A percentile compares a stretch with the other conserved stretches of the same genome.
phyloP scores from a whole-genome alignment of 1,284 basidiomycete species.

The Ustilago trichophora region DNA sequence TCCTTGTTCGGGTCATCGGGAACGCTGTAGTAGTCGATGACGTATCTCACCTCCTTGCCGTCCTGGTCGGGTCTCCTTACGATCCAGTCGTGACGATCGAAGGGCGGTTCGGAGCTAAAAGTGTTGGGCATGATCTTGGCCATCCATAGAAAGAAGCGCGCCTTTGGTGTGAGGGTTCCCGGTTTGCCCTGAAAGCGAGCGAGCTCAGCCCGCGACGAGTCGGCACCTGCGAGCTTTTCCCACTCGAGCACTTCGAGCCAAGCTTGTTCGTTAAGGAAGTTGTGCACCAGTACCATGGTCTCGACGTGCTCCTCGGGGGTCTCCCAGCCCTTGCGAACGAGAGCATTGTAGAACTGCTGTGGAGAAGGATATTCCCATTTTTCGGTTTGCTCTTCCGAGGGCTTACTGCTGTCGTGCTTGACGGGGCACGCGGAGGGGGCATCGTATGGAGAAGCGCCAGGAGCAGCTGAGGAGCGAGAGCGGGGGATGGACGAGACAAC shows the following conservation, averaged over 20 bases:
- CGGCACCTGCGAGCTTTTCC: slow-evolving; percentile 72
- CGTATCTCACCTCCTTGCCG: slow-evolving; percentile 61
- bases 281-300: slow-evolving; percentile 97
- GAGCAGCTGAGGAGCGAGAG: slow-evolving; percentile 68
- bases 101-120: slow-evolving; percentile 91
- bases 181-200: slow-evolving; percentile 89
- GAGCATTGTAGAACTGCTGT: slow-evolving; percentile 98
- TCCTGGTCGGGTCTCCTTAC: slow-evolving; percentile 73
- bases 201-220: slow-evolving; percentile 71
- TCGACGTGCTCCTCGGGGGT: slow-evolving; percentile 96
- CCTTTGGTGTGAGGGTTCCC: slow-evolving; percentile 81
- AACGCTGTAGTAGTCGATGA: slow-evolving; percentile 65
- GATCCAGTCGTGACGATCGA: slow-evolving; percentile 99
- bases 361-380: slow-evolving; percentile 97
- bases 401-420: slow-evolving; percentile 39
- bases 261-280: slow-evolving; percentile 95
- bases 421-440: slow-evolving; percentile 61
- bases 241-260: slow-evolving; percentile 95
- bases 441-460: slow-evolving; percentile 62
- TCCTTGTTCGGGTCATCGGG: slow-evolving; percentile 56
- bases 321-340: slow-evolving; percentile 96
- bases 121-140: slow-evolving; percentile 85
- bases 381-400: slow-evolving; percentile 54
- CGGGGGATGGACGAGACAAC: slow-evolving; percentile 86
- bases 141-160: slow-evolving; percentile 82